A percentile compares a stretch with the other conserved stretches of the same genome.
These are phyloP conservation scores for Babesia bigemina DNA, from an alignment of 169 alveolate genomes.

Conservation along the genomic window DNA sequence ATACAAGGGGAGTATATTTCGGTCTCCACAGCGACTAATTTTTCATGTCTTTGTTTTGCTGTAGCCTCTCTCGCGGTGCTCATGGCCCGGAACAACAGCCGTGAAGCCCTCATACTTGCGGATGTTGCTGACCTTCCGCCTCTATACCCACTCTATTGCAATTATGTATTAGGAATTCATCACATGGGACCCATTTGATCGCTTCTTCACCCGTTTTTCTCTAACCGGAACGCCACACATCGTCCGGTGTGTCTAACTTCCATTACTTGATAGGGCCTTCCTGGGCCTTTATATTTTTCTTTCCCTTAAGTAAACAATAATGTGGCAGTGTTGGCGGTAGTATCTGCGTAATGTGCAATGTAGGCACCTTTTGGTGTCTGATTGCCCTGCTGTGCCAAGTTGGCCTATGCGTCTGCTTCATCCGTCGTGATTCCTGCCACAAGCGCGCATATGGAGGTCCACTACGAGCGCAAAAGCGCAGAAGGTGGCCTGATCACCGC, in stretches of 20 bases:
- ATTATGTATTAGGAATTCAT: background rate
- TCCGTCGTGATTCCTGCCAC: background rate
- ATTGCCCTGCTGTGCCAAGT: constrained; percentile 11
- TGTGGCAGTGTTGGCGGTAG: background rate
- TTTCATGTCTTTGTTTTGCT: constrained; percentile 29
- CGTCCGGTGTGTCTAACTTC: background rate
- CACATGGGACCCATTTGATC: background rate
- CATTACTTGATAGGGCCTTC: background rate
- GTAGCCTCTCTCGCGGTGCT: constrained; percentile 2
- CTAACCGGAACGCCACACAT: constrained; percentile 4
- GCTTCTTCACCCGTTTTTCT: background rate
- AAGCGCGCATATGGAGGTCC: background rate
- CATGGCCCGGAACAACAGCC: constrained; percentile 16
- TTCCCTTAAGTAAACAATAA: background rate
- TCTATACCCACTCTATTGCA: background rate
- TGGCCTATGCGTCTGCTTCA: background rate
- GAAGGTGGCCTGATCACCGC: background rate
- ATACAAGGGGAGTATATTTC: constrained; percentile 56
- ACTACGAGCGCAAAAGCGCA: background rate
- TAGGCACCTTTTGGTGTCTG: background rate
- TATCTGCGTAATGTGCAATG: constrained; percentile 27
- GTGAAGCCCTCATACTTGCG: constrained; percentile 12
- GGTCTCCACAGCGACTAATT: constrained; percentile 52
- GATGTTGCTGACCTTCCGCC: constrained; percentile 1
- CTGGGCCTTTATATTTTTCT: background rate